Evolutionary conservation across 768 basidiomycete genomes (phyloP), one percentile per base, ranked within the genome.

Genomic region (Kwoniella mangroviensis): DNA sequence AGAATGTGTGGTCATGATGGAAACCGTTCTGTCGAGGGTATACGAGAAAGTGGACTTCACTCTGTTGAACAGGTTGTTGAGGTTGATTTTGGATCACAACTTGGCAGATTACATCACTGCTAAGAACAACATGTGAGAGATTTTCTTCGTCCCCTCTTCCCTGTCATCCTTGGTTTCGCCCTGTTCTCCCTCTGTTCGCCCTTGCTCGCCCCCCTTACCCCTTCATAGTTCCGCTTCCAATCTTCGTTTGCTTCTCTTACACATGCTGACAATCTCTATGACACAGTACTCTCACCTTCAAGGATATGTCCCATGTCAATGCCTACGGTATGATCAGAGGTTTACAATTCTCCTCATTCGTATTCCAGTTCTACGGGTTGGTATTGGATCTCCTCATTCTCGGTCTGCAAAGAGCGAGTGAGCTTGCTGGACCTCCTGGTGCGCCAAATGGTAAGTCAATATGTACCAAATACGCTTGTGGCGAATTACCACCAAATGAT

Each of bases 41-140:
- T 98, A 98, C 83, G 97, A 98, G 87, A 98, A 99, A 88, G 92
- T 99, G 74, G 97, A 99, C 80, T 83, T 99, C 75, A 99, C 97
- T 0, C 86, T 98, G 51, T 88, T 99, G 78, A 97, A 98, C 83
- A 92, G 96, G 76, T 87, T 99, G 3, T 88, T 98, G 53, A 93
- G 97, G 65, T 89, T 98, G 45, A 98, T 99, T 78, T 88, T 98
- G 74, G 97, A 99, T 78, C 97, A 98, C 87, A 99, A 99, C 82
- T 82, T 99, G 86, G 97, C 97, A 22, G 96, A 98, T 79, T 99
- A 99, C 83, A 98, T 98, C 81, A 99, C 97, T 3, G 92, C 94
- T 21, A 98, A 98, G 89, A 98, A 98, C 86, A 98, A 98, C 83
- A 60, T 60, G 34, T 34, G 34, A 34, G 34, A 6, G 34, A 7